A percentile compares a stretch with the other conserved stretches of the same genome.
These are phyloP conservation scores for Sindora glabra DNA, from an alignment of 306 rosid species.

Conservation along the genomic window DNA sequence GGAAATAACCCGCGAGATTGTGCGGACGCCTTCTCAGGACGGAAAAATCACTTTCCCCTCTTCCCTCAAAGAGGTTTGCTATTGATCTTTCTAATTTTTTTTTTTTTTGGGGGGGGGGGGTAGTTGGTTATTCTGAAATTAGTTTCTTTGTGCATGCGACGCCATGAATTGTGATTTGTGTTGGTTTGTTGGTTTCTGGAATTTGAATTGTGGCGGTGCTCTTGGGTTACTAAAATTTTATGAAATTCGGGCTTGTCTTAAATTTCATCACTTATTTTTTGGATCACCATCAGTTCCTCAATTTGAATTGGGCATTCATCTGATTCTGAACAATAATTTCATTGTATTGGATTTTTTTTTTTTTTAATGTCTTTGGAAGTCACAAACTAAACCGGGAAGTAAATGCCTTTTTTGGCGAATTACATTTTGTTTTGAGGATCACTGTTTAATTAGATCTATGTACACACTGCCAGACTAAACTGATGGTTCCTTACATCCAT, in stretches of 20 bases:
- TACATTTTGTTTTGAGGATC: constrained; percentile 5
- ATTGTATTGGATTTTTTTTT: background rate
- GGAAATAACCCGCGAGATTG: constrained; percentile 68
- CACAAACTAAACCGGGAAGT: background rate
- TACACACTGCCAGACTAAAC: background rate
- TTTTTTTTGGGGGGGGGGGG: no score
- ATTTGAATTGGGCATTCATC: background rate
- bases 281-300: no score
- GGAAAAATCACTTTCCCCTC: constrained; percentile 93
- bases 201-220: background rate
- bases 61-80: constrained; percentile 80
- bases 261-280: no score
- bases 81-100: background rate
- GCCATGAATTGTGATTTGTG: background rate
- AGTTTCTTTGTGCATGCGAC: background rate
- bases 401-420: constrained; percentile 3
- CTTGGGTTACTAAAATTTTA: background rate
- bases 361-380: background rate
- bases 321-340: background rate
- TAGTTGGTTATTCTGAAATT: background rate
- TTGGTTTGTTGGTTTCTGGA: constrained; percentile 1
- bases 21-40: constrained; percentile 26
- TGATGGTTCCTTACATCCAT: background rate
- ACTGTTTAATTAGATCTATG: constrained; percentile 1
- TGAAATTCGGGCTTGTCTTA: background rate